Evolutionary conservation across 2,329 filamentous ascomycete species (phyloP), one percentile per base, ranked within the genome.

Genomic region (Alternaria postmessia): DNA sequence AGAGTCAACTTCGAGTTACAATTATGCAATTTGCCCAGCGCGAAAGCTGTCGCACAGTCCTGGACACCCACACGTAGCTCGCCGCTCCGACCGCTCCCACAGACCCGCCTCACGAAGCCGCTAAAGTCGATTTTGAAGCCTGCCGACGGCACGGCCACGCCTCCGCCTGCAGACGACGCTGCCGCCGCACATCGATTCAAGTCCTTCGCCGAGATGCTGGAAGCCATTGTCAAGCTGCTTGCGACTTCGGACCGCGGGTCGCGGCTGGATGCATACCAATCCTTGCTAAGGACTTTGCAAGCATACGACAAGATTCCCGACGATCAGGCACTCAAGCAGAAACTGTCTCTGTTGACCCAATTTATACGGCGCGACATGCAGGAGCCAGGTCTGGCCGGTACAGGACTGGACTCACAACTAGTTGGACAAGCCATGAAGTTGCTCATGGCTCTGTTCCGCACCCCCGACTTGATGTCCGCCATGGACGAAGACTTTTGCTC

Each of bases 331-430:
- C 64, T 79, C 24, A 67, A 69, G 44, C 90, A 95, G 66, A 96
- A 95, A 77, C 90, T 97, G 84, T 85, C 86, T 11, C 80, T 92
- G 3, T 85, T 98, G 59, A 88, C 88, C 66, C 90, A 93, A 61
- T 97, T 93, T 74, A 92, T 98, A 56, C 88, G 91, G 70, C 87
- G 94, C 61, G 95, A 99, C 74, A 84, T 97, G 24, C 86, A 84
- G 7, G 84, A 88, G 11, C 88, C 87, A 65, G 83, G 85, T 36
- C 75, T 84, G 6, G 81, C 85, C 59, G 85, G 87, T 51, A 79
- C 76, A 74, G 46, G 81, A 81, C 57, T 82, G 38, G 92, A 96
- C 70, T 85, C 86, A 1, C 89, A 89, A 44, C 84, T 98, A 12
- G 85, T 89, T 48, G 90, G 89, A 53, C 91, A 96, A 67, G 91